These are phyloP conservation scores for Areca catechu DNA, from an alignment of 176 grass and related monocot genomes.

Conservation along the genomic window DNA sequence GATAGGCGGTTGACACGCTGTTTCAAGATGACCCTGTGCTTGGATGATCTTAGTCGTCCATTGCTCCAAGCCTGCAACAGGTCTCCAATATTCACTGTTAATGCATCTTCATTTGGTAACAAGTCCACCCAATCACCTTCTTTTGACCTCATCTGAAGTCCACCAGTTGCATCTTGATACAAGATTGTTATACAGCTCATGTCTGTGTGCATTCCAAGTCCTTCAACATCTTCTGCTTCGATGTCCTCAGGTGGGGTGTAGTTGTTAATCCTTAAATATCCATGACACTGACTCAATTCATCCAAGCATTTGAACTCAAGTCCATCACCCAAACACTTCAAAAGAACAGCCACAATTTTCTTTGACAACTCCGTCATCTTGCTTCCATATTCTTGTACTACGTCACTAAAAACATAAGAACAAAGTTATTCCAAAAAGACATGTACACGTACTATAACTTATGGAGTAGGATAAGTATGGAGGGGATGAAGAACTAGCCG, in stretches of 20 bases:
- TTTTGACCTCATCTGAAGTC: neutral
- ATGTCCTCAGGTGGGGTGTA: neutral
- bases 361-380: conserved; percentile 1
- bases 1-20: neutral
- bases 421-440: too few species aligned
- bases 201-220: conserved; percentile 14
- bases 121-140: conserved; percentile 5
- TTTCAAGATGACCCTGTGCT: conserved; percentile 1
- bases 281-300: conserved; percentile 2
- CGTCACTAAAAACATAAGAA: neutral
- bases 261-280: conserved; percentile 12
- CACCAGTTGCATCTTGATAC: conserved; percentile 1
- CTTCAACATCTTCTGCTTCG: neutral
- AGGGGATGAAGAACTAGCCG: too few species aligned
- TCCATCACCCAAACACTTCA: conserved; percentile 8
- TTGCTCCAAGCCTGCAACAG: conserved; percentile 12
- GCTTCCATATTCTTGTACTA: conserved; percentile 5
- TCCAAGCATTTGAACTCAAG: neutral
- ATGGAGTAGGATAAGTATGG: too few species aligned
- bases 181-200: conserved; percentile 14
- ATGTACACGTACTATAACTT: too few species aligned
- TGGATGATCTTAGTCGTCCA: neutral
- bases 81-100: conserved; percentile 2
- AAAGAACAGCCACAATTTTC: neutral
- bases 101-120: neutral